Percentiles rank a stretch among this genome's conserved stretches.
Evolutionary conservation across 2,329 filamentous ascomycete genomes (phyloP).

Genomic region (Teratosphaeria zuluensis): DNA sequence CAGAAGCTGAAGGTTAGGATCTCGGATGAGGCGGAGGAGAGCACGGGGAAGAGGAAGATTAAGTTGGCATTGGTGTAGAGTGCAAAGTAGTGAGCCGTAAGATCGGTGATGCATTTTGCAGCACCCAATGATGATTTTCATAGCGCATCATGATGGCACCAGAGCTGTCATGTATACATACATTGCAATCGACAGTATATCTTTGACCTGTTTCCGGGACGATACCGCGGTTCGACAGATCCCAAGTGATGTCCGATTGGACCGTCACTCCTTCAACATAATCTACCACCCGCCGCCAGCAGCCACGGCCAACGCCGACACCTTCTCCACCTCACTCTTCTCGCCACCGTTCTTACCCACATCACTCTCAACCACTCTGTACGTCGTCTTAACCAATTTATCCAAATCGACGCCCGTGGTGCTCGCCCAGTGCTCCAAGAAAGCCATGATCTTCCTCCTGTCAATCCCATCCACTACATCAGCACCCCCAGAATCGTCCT

Average conservation of each 20-base stretch:
- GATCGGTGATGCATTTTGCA: not conserved
- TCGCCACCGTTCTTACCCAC: constrained; percentile 65
- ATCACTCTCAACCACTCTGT: constrained; percentile 86
- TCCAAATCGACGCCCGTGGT: constrained; percentile 61
- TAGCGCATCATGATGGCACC: too few species aligned
- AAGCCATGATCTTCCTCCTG: constrained; percentile 53
- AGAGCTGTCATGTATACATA: too few species aligned
- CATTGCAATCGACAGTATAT: too few species aligned
- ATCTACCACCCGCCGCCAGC: constrained; percentile 83
- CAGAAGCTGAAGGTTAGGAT: constrained; percentile 84
- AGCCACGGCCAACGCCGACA: constrained; percentile 80
- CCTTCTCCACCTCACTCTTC: constrained; percentile 62
- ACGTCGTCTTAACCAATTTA: constrained; percentile 74
- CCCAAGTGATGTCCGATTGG: too few species aligned
- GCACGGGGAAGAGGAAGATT: constrained; percentile 88
- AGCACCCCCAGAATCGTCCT: constrained; percentile 5
- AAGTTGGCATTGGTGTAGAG: constrained; percentile 44
- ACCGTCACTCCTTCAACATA: too few species aligned
- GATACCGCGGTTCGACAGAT: too few species aligned
- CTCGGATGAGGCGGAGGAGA: constrained; percentile 85
- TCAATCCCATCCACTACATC: constrained; percentile 45
- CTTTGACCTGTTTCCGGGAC: too few species aligned
- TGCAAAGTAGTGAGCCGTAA: not conserved
- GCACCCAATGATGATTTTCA: not conserved
- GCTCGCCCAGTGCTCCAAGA: constrained; percentile 65